These are phyloP conservation scores for Cucumis cinereus DNA, from an alignment of 306 rosid species.

Conservation along the genomic window DNA sequence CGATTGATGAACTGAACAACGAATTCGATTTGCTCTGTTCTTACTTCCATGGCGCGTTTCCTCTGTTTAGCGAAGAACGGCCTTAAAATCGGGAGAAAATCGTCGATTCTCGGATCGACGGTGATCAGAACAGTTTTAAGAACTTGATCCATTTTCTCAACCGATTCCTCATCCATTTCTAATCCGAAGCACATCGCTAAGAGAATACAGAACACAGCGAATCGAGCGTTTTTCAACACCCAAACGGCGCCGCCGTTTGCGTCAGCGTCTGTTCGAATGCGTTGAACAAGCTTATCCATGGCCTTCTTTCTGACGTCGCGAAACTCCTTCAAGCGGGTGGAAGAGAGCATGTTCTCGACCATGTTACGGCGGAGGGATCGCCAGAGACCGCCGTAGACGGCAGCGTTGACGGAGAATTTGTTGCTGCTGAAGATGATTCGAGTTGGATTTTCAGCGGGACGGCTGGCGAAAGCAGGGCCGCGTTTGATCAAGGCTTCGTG, in stretches of 20 bases:
- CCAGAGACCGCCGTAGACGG: slow-evolving; percentile 75
- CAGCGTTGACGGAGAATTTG: slow-evolving; percentile 75
- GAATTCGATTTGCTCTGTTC: slow-evolving; percentile 50
- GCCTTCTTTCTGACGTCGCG: slow-evolving; percentile 45
- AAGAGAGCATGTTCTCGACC: slow-evolving; percentile 95
- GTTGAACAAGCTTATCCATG: slow-evolving; percentile 46
- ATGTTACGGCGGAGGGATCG: slow-evolving; percentile 66
- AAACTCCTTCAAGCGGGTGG: slow-evolving; percentile 56
- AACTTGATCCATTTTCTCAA: slow-evolving; percentile 54
- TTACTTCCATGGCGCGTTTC: slow-evolving; percentile 44
- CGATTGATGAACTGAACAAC: slow-evolving; percentile 46
- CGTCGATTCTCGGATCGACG: slow-evolving; percentile 74
- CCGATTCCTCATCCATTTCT: slow-evolving; percentile 62
- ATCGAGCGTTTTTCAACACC: slow-evolving; percentile 64
- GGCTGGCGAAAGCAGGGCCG: slow-evolving; percentile 42
- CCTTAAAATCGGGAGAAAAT: slow-evolving; percentile 64
- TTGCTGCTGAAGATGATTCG: slow-evolving; percentile 66
- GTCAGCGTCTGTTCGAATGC: slow-evolving; percentile 46
- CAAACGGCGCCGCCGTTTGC: slow-evolving; percentile 38
- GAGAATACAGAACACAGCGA: slow-evolving; percentile 68
- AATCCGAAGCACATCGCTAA: slow-evolving; percentile 79
- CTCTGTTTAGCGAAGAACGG: slow-evolving; percentile 76
- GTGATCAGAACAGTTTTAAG: slow-evolving; percentile 55
- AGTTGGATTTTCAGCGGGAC: slow-evolving; percentile 76
- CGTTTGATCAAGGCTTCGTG: slow-evolving; percentile 67